These are phyloP conservation scores for Aegilops longissima DNA, from an alignment of 176 grass and related monocot genomes.

Conservation along the genomic window DNA sequence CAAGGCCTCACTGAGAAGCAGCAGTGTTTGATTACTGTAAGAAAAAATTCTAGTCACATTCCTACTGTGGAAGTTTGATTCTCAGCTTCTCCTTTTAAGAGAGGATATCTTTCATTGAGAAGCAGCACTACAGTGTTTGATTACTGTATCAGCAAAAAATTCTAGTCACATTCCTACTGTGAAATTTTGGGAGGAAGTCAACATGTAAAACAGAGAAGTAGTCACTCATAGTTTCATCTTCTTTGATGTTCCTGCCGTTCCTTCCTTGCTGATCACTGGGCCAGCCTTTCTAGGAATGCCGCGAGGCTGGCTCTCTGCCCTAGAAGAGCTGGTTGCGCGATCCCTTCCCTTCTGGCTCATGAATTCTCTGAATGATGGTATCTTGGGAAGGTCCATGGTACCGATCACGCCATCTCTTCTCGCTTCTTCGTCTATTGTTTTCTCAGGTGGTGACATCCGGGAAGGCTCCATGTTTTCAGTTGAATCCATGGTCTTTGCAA, in stretches of 20 bases:
- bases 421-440: not conserved
- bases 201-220: not conserved
- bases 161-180: not conserved
- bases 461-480: constrained; percentile 21
- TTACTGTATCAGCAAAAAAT: not conserved
- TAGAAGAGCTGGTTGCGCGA: constrained; percentile 20
- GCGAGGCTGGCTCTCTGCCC: not conserved
- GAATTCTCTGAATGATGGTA: constrained; percentile 76
- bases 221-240: constrained; percentile 39
- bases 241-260: constrained; percentile 38
- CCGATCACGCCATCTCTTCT: not conserved
- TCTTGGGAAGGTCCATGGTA: constrained; percentile 41
- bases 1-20: not conserved
- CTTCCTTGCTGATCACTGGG: constrained; percentile 18
- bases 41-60: not conserved
- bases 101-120: not conserved
- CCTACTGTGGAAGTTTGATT: not conserved
- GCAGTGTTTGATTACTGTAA: not conserved
- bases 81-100: not conserved
- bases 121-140: not conserved
- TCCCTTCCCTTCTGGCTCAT: constrained; percentile 52
- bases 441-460: not conserved
- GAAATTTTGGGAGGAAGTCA: not conserved
- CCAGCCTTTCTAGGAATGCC: constrained; percentile 35
- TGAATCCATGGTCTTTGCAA: not conserved